These are phyloP conservation scores for Narthecium ossifragum DNA, from an alignment of 106 monocot genomes.

Conservation along the genomic window DNA sequence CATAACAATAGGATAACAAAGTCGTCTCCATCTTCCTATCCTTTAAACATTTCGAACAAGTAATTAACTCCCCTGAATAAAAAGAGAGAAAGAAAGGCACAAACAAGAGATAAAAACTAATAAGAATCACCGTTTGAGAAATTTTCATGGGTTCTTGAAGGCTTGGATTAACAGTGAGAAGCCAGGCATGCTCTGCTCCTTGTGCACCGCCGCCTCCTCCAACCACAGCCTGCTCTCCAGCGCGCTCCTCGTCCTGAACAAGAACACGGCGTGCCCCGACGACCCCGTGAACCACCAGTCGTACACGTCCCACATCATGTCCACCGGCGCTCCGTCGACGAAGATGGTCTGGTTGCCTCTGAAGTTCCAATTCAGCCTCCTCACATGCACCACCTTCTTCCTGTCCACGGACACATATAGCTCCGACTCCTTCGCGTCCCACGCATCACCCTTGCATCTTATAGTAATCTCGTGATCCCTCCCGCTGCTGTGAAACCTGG, in stretches of 20 bases:
- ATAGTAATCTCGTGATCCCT: constrained; percentile 55
- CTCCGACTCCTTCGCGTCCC: constrained; percentile 31
- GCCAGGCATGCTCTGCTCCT: neutral
- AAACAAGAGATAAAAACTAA: neutral
- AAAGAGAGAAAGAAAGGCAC: no score
- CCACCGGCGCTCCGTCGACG: constrained; percentile 61
- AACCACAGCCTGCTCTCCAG: constrained; percentile 36
- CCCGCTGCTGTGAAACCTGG: constrained; percentile 23
- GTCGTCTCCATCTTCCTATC: no score
- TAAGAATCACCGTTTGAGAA: neutral
- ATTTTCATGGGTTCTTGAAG: neutral
- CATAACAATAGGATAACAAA: no score
- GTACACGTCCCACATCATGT: constrained; percentile 81
- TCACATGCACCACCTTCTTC: constrained; percentile 61
- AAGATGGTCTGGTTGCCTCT: constrained; percentile 72
- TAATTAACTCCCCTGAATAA: neutral
- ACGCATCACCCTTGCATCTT: constrained; percentile 21
- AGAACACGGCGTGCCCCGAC: constrained; percentile 27
- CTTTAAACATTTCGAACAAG: no score
- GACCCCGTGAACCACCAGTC: constrained; percentile 46
- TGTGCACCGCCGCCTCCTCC: constrained; percentile 17
- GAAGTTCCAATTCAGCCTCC: constrained; percentile 58
- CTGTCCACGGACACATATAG: constrained; percentile 57
- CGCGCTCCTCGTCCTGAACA: constrained; percentile 28
- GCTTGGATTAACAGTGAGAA: constrained; percentile 7